A percentile compares a stretch with the other conserved stretches of the same genome.
Conservation (phyloP, 192 early-diverging fungal species). For the Gigaspora rosea region DNA sequence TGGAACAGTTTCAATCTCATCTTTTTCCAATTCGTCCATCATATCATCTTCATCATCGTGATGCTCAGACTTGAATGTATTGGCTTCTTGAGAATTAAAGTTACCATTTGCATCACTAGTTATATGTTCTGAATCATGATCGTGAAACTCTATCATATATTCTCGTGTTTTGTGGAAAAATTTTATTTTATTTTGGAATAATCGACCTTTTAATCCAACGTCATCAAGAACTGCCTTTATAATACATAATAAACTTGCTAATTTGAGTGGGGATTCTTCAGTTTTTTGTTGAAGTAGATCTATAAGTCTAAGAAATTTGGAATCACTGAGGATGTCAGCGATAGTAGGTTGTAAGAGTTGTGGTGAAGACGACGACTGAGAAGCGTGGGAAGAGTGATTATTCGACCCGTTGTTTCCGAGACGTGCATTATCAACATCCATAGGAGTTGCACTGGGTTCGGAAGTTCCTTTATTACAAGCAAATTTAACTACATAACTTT, state of each 20-base stretch:
- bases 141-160: constrained; percentile 26
- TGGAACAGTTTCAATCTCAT: constrained; percentile 23
- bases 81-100: neutral
- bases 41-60: constrained; percentile 29
- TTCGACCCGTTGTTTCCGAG: neutral
- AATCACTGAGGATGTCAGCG: constrained; percentile 23
- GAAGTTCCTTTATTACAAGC: neutral
- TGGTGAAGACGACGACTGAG: neutral
- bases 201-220: constrained; percentile 8
- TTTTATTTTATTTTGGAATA: constrained; percentile 23
- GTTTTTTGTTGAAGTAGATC: constrained; percentile 22
- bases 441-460: neutral
- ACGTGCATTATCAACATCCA: constrained; percentile 19
- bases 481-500: constrained; percentile 26
- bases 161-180: constrained; percentile 22
- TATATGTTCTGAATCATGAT: neutral
- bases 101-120: neutral
- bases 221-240: constrained; percentile 27
- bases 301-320: constrained; percentile 16
- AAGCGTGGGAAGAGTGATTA: neutral
- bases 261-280: constrained; percentile 26
- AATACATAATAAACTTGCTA: constrained; percentile 18
- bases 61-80: neutral
- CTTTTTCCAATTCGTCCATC: constrained; percentile 32
- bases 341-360: constrained; percentile 27